Evolutionary conservation across 345 rosid genomes (phyloP).

Genomic region (Firmiana major): DNA sequence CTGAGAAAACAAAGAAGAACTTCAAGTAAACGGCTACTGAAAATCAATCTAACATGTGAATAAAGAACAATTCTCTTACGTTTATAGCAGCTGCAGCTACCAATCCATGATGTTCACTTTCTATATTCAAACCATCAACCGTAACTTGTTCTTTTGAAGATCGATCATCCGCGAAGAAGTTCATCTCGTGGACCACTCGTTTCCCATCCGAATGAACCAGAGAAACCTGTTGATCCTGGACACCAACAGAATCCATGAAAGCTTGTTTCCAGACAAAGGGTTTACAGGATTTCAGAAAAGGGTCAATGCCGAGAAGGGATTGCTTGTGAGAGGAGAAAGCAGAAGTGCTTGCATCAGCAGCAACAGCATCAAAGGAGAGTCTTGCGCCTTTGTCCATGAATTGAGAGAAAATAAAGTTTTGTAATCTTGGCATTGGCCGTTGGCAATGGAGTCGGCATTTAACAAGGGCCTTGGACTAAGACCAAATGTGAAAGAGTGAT

Average conservation of each 20-base stretch:
- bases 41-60: no score
- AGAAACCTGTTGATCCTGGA: not conserved
- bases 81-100: conserved; percentile 12
- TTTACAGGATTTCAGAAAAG: not conserved
- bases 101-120: not conserved
- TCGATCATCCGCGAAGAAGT: conserved; percentile 30
- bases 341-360: not conserved
- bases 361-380: not conserved
- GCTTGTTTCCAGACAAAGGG: not conserved
- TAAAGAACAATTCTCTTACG: conserved; percentile 8
- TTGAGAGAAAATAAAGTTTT: not conserved
- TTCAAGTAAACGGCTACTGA: not conserved
- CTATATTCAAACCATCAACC: conserved; percentile 1
- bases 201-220: conserved; percentile 4
- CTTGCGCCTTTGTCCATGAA: not conserved
- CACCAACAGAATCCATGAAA: not conserved
- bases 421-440: not conserved
- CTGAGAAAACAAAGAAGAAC: conserved; percentile 7
- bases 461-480: conserved; percentile 23
- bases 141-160: not conserved
- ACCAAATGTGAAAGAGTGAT: conserved; percentile 23
- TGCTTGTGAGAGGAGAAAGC: not conserved
- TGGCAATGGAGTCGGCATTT: conserved; percentile 21
- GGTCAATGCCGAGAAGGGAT: not conserved
- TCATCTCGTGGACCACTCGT: conserved; percentile 28